Evolutionary conservation across 176 grass and related monocot species (phyloP), one percentile per base, ranked within the genome.

Genomic region (Zizania latifolia): DNA sequence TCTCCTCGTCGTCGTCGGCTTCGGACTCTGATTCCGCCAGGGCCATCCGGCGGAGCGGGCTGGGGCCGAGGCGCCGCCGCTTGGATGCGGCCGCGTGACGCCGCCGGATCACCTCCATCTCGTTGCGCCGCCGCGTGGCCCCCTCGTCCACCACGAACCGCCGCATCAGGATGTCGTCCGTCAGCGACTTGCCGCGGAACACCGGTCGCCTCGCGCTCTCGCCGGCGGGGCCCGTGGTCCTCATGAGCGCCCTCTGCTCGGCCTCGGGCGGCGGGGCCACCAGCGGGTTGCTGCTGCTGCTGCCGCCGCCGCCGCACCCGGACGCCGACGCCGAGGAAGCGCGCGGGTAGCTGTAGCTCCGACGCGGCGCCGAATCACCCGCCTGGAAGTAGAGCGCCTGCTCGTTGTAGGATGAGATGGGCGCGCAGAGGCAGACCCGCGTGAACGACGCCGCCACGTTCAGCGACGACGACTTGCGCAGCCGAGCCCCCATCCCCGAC

Each of bases 131-230:
- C 78, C 90, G 79, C 89, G 86, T 86, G 3, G 85, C 90, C 43
- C 71, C 96, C 84, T 99, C 96, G 65, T 94, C 96, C 56, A 92
- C 90, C 55, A 94, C 91, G 65, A 99, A 92, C 71, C 89, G 87
- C 58, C 96, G 86, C 96, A 99, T 99, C 72, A 90, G 41, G 38
- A 84, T 50, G 82, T 99, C 92, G 21, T 99, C 92, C 59, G 84
- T 92, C 76, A 99, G 74, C 26, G 96, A 99, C 86, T 95, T 99
- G 62, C 96, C 96, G 13, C 96, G 75, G 87, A 99, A 99, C 69
- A 92, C 88, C 23, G 85, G 82, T 36, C 89, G 81, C 38, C 76
- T 43, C 26, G 75, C 82, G 73, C 54, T 26, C 15, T 62, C 72
- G 17, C 72, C 54, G 4, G 53, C 37, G 3, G 35, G 14, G 1